phyloP scores from a whole-genome alignment of 1,284 basidiomycete genomes.

The Entoloma clypeatum region DNA sequence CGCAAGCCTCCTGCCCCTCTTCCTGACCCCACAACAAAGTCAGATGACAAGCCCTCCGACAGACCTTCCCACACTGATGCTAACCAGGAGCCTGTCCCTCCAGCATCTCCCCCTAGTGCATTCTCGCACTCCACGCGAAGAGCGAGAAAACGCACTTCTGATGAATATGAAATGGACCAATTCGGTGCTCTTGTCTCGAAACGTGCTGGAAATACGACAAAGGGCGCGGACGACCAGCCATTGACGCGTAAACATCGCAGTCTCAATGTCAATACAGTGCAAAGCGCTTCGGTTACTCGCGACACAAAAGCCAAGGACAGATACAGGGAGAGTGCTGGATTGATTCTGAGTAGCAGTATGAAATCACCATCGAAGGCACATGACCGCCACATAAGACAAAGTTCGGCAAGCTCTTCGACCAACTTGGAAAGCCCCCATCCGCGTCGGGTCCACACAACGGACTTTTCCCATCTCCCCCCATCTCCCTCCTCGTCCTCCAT shows the following conservation, averaged over 20 bases:
- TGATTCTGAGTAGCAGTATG: constrained; percentile 41
- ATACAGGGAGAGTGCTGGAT: constrained; percentile 57
- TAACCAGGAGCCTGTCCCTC: constrained; percentile 16
- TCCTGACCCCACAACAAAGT: constrained; percentile 30
- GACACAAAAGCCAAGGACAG: constrained; percentile 57
- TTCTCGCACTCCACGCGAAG: constrained; percentile 51
- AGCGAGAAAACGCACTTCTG: constrained; percentile 73
- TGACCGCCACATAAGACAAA: constrained; percentile 60
- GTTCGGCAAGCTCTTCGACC: constrained; percentile 64
- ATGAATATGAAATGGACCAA: constrained; percentile 78
- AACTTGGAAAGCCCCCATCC: constrained; percentile 47
- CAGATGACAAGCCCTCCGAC: constrained; percentile 14
- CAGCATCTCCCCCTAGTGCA: constrained; percentile 56
- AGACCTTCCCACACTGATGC: constrained; percentile 3
- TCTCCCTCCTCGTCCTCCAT: constrained; percentile 84
- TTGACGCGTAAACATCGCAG: constrained; percentile 68
- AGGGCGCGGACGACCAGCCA: constrained; percentile 49
- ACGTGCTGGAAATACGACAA: constrained; percentile 30
- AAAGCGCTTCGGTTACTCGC: constrained; percentile 34
- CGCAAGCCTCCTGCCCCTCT: constrained; percentile 47
- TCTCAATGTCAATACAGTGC: constrained; percentile 51
- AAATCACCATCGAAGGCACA: constrained; percentile 34
- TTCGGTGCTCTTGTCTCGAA: constrained; percentile 57
- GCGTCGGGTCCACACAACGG: constrained; percentile 62
- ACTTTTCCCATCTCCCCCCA: constrained; percentile 85